Base-by-base conservation (phyloP, 179 eudicot species). In the Dionaea muscipula region DNA sequence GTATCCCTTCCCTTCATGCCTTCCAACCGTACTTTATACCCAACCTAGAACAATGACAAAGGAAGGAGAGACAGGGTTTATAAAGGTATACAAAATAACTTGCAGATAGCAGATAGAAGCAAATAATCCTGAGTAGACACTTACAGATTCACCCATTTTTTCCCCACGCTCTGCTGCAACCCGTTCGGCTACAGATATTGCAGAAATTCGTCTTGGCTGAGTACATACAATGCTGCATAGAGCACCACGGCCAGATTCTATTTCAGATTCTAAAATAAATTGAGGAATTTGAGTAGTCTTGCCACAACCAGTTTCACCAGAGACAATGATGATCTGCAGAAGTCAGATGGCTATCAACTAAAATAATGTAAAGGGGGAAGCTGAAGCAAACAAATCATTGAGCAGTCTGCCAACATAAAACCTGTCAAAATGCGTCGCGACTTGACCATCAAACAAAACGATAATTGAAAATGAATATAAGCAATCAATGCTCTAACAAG, bases 281-380 rank as follows among this genome's bases (percentile, higher is more conserved):
- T 85, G 90, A 52, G 94, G 94, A 74, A 85, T 82, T 68, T 85
- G 94, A 17, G 90, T 82, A 18, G 94, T 82, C 81, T 85, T 85
- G 22, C 94, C 94, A 67, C 94, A 85, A 47, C 94, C 94, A 49
- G 94, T 85, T 75, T 85, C 86, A 68, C 94, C 94, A 40, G 94
- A 85, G 66, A 85, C 78, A 56, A 85, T 68, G 39, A 82, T 72
- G 43, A 85, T 90, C 94, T 85, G 75, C 21, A 57, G 26, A 68
- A 27, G 44, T 19, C 18, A 45, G 26, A 70, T 21, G 44, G 15
- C 18, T 36, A 43, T 13, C 40, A 14, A 28, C 51, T 16, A 25
- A 44, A 20, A 17, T 16, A 11, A 33, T 10, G 10, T 18, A 44
- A 44, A 21, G 27, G 15, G 14, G 2, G 24, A 27, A 10, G 61